Base-by-base conservation (phyloP, 2,329 filamentous ascomycete genomes). In the Arthrobotrys megalospora region DNA sequence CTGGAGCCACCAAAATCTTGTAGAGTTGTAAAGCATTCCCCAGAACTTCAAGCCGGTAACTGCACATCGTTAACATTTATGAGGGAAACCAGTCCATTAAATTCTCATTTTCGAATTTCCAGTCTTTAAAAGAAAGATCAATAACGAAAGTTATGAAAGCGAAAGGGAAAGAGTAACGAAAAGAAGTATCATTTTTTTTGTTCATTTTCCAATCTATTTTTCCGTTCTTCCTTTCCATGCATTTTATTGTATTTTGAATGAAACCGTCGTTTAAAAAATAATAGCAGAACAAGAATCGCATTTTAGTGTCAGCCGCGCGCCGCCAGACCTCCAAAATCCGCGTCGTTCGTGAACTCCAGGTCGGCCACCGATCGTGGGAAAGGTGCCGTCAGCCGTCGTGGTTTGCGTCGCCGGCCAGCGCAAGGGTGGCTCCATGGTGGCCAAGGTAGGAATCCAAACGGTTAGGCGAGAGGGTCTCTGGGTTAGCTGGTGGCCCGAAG, bases 71-170 rank as follows among this genome's bases (percentile, higher is more conserved):
- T 5, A 28, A 5, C 24, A 28, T 28, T 2, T 28, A 28, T n/a
- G n/a, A n/a, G n/a, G 5, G 24, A 28, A 28, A 28, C 24, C 5
- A 45, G 14, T 8, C 14, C 8, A 45, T 45, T 6, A 3, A 5
- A 45, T 45, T 45, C 12, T 45, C 41, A 45, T 58, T 43, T 60
- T 24, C 12, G n/a, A 41, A 41, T 60, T 24, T 60, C 19, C 55
- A 60, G 11, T 60, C 55, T 60, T 10, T 12, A 14, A 28, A 60
- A 6, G 36, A 24, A 41, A 60, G n/a, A 5, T 24, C 16, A 43
- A 24, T 41, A 60, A 60, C 36, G 55, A 60, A 28, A 38, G 53
- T 21, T n/a, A n/a, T 43, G 19, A 5, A 5, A 28, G 24, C 24
- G 24, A 28, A 14, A 60, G n/a, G 1, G 3, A 28, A 28, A 60